These are phyloP conservation scores for Beauveria bassiana DNA, from an alignment of 2,329 filamentous ascomycete species.

Conservation along the genomic window DNA sequence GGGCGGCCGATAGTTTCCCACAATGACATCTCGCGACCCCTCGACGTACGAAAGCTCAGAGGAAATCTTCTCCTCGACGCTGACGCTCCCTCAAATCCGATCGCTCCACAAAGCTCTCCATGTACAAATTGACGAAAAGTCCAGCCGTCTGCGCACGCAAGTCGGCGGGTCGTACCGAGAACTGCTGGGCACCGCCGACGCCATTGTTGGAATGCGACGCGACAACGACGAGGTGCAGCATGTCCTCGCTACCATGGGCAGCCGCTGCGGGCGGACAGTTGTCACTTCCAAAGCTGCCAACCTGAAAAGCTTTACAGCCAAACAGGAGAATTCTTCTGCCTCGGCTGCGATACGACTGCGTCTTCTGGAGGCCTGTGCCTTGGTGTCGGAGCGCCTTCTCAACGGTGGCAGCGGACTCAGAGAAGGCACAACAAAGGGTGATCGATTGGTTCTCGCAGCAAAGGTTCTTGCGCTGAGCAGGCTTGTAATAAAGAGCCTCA, in stretches of 20 bases:
- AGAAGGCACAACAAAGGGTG: conserved; percentile 31
- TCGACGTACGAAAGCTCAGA: conserved; percentile 38
- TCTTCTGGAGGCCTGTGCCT: conserved; percentile 44
- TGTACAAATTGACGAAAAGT: conserved; percentile 53
- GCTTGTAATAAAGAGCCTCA: conserved; percentile 66
- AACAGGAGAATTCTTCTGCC: conserved; percentile 20
- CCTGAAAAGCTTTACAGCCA: conserved; percentile 38
- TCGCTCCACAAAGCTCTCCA: conserved; percentile 54
- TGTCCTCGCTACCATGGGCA: conserved; percentile 64
- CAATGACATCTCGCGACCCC: conserved; percentile 39
- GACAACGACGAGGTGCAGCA: conserved; percentile 70
- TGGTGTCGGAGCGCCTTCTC: conserved; percentile 42
- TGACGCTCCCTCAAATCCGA: conserved; percentile 57
- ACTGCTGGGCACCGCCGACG: conserved; percentile 83
- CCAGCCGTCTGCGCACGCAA: conserved; percentile 53
- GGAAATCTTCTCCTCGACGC: conserved; percentile 46
- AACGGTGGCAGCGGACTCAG: conserved; percentile 29
- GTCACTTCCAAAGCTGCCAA: conserved; percentile 59
- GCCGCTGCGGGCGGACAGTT: conserved; percentile 64
- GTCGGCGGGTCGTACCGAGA: conserved; percentile 72
- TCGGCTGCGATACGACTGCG: conserved; percentile 35
- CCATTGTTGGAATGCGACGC: conserved; percentile 81
- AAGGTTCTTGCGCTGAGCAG: conserved; percentile 72
- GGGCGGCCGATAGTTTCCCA: conserved; percentile 10
- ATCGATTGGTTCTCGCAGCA: conserved; percentile 49